These are phyloP conservation scores for Trametes polyzona DNA, from an alignment of 1,284 basidiomycete genomes.

Conservation along the genomic window DNA sequence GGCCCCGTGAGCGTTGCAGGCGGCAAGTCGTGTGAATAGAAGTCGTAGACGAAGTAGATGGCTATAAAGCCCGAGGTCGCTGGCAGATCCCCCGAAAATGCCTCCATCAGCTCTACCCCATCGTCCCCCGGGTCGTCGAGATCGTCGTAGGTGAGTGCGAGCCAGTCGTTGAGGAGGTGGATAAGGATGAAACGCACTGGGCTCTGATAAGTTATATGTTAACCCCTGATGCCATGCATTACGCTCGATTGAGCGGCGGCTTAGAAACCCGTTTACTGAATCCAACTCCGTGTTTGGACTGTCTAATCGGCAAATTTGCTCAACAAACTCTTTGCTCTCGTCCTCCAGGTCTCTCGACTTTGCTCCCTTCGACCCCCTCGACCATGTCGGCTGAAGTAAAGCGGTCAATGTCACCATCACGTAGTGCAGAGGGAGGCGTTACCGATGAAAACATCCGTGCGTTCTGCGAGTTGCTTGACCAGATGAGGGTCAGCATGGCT, in stretches of 20 bases:
- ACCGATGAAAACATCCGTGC: slow-evolving; percentile 26
- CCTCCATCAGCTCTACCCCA: slow-evolving; percentile 9
- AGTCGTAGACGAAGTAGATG: neutral
- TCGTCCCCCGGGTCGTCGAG: neutral
- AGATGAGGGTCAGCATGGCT: slow-evolving; percentile 65
- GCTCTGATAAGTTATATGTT: slow-evolving; percentile 85
- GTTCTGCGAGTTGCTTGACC: slow-evolving; percentile 54
- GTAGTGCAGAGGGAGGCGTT: neutral
- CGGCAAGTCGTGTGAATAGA: slow-evolving; percentile 12
- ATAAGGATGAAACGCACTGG: slow-evolving; percentile 84
- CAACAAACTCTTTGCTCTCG: neutral
- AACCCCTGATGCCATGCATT: slow-evolving; percentile 73
- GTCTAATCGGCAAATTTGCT: neutral
- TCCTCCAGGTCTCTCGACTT: neutral
- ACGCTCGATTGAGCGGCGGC: slow-evolving; percentile 77
- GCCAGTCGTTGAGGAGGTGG: neutral
- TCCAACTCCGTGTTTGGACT: neutral
- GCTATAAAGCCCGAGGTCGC: slow-evolving; percentile 2
- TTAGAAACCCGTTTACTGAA: slow-evolving; percentile 91
- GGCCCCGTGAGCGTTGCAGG: slow-evolving; percentile 5
- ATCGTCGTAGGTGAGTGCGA: slow-evolving; percentile 19
- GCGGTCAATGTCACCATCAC: neutral
- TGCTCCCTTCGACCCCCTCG: neutral
- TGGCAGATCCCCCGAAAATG: slow-evolving; percentile 8
- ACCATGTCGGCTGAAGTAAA: slow-evolving; percentile 4